A percentile compares a stretch with the other conserved stretches of the same genome.
Conservation (phyloP, 768 basidiomycete species). For the Calocera cornea region DNA sequence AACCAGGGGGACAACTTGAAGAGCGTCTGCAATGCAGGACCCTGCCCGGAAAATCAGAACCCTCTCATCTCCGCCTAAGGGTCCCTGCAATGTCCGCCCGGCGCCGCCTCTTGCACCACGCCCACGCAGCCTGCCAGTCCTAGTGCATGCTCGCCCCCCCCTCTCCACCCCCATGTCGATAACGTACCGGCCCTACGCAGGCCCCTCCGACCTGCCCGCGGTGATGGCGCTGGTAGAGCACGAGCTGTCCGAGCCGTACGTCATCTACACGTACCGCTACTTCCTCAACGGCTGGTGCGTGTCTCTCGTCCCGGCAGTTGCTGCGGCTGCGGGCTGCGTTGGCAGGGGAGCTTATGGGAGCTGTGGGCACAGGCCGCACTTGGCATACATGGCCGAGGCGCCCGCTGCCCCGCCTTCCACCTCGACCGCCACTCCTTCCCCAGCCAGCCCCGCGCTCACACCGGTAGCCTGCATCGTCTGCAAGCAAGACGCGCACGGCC, state of each 20-base stretch:
- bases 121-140: no score
- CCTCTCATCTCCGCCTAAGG: no score
- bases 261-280: conserved; percentile 92
- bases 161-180: conserved; percentile 22
- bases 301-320: conserved; percentile 8
- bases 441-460: conserved; percentile 21
- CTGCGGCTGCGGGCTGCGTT: no score
- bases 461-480: conserved; percentile 91
- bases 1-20: no score
- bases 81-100: no score
- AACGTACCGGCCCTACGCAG: conserved; percentile 56
- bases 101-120: no score
- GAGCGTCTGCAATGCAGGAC: no score
- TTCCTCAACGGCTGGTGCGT: conserved; percentile 91
- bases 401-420: conserved; percentile 1
- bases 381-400: conserved; percentile 46
- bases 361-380: conserved; percentile 55
- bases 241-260: conserved; percentile 91
- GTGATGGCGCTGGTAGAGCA: conserved; percentile 81
- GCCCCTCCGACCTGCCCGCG: conserved; percentile 64
- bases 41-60: no score
- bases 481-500: conserved; percentile 84
- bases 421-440: neutral
- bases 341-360: conserved; percentile 25
- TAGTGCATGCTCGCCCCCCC: no score